Conservation (phyloP, 1,284 basidiomycete species). For the Trichosporon coremiiforme region DNA sequence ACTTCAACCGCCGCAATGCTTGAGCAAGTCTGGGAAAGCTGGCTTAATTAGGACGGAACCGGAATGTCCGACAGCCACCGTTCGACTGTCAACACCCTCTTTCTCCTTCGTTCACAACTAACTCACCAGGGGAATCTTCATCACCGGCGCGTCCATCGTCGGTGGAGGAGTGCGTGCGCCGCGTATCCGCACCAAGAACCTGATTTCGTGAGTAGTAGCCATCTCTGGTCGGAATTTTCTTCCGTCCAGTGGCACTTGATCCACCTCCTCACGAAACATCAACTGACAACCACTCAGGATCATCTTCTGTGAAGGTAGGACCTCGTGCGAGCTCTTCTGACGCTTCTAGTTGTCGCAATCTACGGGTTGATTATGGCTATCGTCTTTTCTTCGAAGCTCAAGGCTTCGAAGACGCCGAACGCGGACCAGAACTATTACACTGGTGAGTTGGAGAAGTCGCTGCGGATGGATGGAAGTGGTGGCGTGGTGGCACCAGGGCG, state of each 20-base stretch:
- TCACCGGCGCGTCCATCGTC: conserved; percentile 91
- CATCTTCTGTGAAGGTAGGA: conserved; percentile 85
- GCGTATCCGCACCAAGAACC: conserved; percentile 93
- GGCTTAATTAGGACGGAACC: too few relatives aligned
- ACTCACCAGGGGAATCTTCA: conserved; percentile 84
- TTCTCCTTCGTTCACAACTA: background rate
- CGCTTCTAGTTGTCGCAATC: conserved; percentile 89
- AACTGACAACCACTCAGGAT: conserved; percentile 64
- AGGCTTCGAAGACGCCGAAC: conserved; percentile 67
- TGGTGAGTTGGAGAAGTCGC: conserved; percentile 58
- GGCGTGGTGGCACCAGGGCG: too few relatives aligned
- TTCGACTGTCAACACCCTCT: background rate
- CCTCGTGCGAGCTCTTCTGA: too few relatives aligned
- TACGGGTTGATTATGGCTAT: conserved; percentile 88
- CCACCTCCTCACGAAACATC: background rate
- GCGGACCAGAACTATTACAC: conserved; percentile 87
- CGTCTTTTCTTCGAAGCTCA: conserved; percentile 82
- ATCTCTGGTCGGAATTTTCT: background rate
- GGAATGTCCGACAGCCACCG: background rate
- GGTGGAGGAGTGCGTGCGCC: conserved; percentile 94
- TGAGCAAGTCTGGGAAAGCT: too few relatives aligned
- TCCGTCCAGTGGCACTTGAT: conserved; percentile 5
- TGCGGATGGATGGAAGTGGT: background rate
- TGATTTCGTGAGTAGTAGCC: conserved; percentile 74
- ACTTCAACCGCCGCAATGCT: too few relatives aligned